Evolutionary conservation across 2,329 filamentous ascomycete species (phyloP).

Genomic region (Beauveria sp.): DNA sequence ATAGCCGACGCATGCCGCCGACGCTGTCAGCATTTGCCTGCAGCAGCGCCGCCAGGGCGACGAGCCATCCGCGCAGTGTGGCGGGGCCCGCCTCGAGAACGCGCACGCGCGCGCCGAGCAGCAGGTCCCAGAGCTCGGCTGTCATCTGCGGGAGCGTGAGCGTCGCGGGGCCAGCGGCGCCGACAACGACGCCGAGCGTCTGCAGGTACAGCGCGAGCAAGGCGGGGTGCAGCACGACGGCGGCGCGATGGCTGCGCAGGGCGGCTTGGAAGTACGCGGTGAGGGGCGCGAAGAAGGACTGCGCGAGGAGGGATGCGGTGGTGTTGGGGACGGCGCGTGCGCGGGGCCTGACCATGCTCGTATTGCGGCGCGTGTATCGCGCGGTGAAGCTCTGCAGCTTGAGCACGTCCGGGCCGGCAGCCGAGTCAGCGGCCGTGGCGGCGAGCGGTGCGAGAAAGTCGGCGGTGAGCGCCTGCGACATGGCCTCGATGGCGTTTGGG

Average conservation of each 20-base stretch:
- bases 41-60: slow-evolving; percentile 70
- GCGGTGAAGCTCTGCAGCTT: slow-evolving; percentile 88
- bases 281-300: slow-evolving; percentile 80
- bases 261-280: slow-evolving; percentile 71
- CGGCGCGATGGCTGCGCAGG: slow-evolving; percentile 26
- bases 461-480: slow-evolving; percentile 61
- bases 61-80: slow-evolving; percentile 67
- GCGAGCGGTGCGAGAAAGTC: slow-evolving; percentile 76
- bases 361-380: slow-evolving; percentile 25
- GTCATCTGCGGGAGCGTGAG: slow-evolving; percentile 73
- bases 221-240: slow-evolving; percentile 62
- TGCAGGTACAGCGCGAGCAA: slow-evolving; percentile 76
- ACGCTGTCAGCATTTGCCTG: slow-evolving; percentile 67
- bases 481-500: slow-evolving; percentile 55
- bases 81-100: slow-evolving; percentile 50
- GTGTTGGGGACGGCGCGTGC: slow-evolving; percentile 62
- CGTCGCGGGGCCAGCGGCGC: slow-evolving; percentile 75
- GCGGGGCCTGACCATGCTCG: slow-evolving; percentile 28
- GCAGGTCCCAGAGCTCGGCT: slow-evolving; percentile 73
- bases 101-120: slow-evolving; percentile 59
- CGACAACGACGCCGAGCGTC: slow-evolving; percentile 74
- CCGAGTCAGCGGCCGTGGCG: slow-evolving; percentile 69
- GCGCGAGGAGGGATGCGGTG: slow-evolving; percentile 66
- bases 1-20: slow-evolving; percentile 57
- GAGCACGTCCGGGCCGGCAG: slow-evolving; percentile 72